A percentile compares a stretch with the other conserved stretches of the same genome.
These are phyloP conservation scores for Lachancea sp. DNA, from an alignment of 805 yeast genomes.

Conservation along the genomic window DNA sequence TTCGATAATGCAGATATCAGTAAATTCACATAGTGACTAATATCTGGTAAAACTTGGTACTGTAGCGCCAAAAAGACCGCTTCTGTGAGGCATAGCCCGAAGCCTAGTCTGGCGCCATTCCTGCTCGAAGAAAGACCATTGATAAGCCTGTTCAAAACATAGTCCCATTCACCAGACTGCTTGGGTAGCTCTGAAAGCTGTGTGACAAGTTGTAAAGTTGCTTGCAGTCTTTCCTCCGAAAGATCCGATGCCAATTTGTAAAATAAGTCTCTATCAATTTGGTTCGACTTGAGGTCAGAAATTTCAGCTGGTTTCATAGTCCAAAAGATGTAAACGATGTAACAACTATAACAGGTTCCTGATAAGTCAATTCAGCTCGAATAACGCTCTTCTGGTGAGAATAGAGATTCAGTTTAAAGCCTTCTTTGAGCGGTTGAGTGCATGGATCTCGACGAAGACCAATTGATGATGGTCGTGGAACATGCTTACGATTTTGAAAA, in stretches of 20 bases:
- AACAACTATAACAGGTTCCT: too few relatives aligned
- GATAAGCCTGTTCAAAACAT: slow-evolving; percentile 71
- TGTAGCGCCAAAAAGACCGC: slow-evolving; percentile 36
- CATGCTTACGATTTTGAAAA: too few relatives aligned
- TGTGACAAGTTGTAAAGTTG: slow-evolving; percentile 60
- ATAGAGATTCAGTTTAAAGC: too few relatives aligned
- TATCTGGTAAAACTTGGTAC: slow-evolving; percentile 17
- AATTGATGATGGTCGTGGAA: too few relatives aligned
- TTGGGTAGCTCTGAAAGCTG: slow-evolving; percentile 45
- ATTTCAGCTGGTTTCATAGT: background rate
- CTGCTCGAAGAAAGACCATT: slow-evolving; percentile 78
- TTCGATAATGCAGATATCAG: slow-evolving; percentile 33
- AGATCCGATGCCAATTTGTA: slow-evolving; percentile 72
- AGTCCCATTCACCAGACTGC: slow-evolving; percentile 61
- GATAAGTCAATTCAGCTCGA: too few relatives aligned
- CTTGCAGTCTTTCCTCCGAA: slow-evolving; percentile 60
- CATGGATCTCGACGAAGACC: too few relatives aligned
- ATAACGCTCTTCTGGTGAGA: too few relatives aligned
- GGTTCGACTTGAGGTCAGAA: slow-evolving; percentile 3
- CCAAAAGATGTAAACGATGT: too few relatives aligned
- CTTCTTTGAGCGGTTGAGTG: too few relatives aligned
- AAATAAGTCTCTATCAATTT: slow-evolving; percentile 67
- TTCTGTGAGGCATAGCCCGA: slow-evolving; percentile 81
- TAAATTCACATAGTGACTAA: slow-evolving; percentile 21
- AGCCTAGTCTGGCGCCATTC: slow-evolving; percentile 81